Conservation (phyloP, 768 basidiomycete species). For the Lactifluus pinguis region DNA sequence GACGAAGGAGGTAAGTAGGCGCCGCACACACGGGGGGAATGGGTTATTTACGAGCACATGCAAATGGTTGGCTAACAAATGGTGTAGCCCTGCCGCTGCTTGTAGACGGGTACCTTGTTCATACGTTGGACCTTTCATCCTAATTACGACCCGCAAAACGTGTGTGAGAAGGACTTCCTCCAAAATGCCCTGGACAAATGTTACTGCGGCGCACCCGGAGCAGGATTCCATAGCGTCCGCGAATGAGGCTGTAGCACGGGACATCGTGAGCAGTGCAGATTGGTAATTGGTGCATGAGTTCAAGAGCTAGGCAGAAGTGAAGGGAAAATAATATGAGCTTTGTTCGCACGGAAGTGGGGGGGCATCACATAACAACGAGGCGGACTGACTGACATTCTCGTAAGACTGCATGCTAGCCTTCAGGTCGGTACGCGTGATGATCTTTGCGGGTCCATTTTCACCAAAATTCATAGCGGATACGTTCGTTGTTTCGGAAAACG, state of each 20-base stretch:
- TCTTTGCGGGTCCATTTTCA: slow-evolving; percentile 63
- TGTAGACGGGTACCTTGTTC: slow-evolving; percentile 76
- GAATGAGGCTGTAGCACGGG: slow-evolving; percentile 73
- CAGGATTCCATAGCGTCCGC: slow-evolving; percentile 83
- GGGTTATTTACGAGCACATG: slow-evolving; percentile 65
- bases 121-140: slow-evolving; percentile 71
- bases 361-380: background rate
- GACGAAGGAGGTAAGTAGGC: background rate
- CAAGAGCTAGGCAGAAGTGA: slow-evolving; percentile 47
- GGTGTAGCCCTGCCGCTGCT: slow-evolving; percentile 81
- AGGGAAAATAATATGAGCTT: background rate
- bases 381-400: slow-evolving; percentile 64
- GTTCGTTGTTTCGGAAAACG: slow-evolving; percentile 74
- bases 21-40: background rate
- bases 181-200: background rate
- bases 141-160: slow-evolving; percentile 22
- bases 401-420: slow-evolving; percentile 72
- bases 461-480: slow-evolving; percentile 74
- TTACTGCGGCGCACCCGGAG: slow-evolving; percentile 48
- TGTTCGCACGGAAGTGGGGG: background rate
- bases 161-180: background rate
- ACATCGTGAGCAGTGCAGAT: slow-evolving; percentile 69
- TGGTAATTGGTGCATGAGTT: slow-evolving; percentile 71
- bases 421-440: slow-evolving; percentile 73
- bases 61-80: slow-evolving; percentile 88